Percentiles rank a stretch among this genome's conserved stretches.
These are phyloP conservation scores for Panicum virgatum DNA, from an alignment of 202 grass and related monocot genomes.

Conservation along the genomic window DNA sequence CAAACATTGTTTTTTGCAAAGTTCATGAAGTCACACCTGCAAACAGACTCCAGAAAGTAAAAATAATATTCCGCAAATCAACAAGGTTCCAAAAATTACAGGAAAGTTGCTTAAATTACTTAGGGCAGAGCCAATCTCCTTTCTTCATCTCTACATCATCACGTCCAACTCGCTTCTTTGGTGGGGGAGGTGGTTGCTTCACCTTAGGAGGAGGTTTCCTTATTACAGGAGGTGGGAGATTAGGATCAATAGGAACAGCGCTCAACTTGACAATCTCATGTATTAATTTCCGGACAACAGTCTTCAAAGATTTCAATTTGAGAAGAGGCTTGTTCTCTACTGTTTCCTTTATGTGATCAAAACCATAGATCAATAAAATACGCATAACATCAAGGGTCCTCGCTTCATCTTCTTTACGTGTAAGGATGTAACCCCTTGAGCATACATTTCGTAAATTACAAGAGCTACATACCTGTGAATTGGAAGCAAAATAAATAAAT, in stretches of 20 bases:
- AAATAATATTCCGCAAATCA: slow-evolving; percentile 34
- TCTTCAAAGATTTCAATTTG: slow-evolving; percentile 84
- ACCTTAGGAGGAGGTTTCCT: slow-evolving; percentile 81
- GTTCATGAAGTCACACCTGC: slow-evolving; percentile 99
- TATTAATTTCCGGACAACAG: slow-evolving; percentile 78
- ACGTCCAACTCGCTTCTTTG: slow-evolving; percentile 86
- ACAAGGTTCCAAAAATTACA: slow-evolving; percentile 42
- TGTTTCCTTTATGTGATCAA: slow-evolving; percentile 76
- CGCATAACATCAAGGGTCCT: slow-evolving; percentile 90
- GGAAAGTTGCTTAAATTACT: slow-evolving; percentile 57
- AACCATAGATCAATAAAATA: slow-evolving; percentile 81
- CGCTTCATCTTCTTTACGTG: slow-evolving; percentile 94
- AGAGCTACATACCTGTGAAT: slow-evolving; percentile 88
- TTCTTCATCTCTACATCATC: slow-evolving; percentile 99
- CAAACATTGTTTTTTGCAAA: slow-evolving; percentile 92
- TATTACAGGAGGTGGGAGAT: slow-evolving; percentile 71
- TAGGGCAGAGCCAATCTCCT: slow-evolving; percentile 99
- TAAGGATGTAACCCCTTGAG: slow-evolving; percentile 86
- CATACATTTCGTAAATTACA: slow-evolving; percentile 78
- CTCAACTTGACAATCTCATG: slow-evolving; percentile 83
- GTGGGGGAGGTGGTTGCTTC: slow-evolving; percentile 80
- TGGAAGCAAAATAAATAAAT: slow-evolving; percentile 30
- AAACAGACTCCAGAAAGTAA: slow-evolving; percentile 43
- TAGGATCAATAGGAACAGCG: slow-evolving; percentile 83
- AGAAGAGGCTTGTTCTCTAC: slow-evolving; percentile 80